phyloP scores from a whole-genome alignment of 495 filamentous ascomycete species.

The Xylaria cubensis region DNA sequence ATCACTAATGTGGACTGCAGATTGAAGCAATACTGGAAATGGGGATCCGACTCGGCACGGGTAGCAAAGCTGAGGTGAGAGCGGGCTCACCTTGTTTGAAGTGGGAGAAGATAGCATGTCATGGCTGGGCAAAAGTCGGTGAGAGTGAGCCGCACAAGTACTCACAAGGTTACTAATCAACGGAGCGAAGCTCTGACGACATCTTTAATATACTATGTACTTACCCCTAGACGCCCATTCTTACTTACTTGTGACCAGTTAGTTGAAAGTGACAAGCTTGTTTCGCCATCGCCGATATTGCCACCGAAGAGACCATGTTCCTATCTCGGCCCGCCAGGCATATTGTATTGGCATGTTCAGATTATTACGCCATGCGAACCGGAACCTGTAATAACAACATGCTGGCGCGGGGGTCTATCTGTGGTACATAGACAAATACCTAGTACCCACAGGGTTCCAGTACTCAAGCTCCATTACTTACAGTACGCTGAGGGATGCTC shows the following conservation, averaged over 20 bases:
- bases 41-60: background rate
- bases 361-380: conserved; percentile 20
- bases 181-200: conserved; percentile 6
- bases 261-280: conserved; percentile 8
- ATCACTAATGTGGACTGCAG: background rate
- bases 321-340: background rate
- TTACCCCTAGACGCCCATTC: background rate
- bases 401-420: conserved; percentile 11
- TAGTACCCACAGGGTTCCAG: conserved; percentile 2
- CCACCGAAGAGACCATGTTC: conserved; percentile 27
- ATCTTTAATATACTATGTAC: background rate
- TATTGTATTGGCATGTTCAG: background rate
- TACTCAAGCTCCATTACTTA: background rate
- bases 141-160: conserved; percentile 40
- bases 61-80: conserved; percentile 28
- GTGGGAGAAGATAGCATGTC: conserved; percentile 22
- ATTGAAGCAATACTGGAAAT: background rate
- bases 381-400: background rate
- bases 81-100: conserved; percentile 32
- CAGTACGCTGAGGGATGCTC: background rate
- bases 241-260: background rate
- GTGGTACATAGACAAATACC: background rate
- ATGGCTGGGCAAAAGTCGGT: conserved; percentile 42
- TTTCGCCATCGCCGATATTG: conserved; percentile 24
- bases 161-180: conserved; percentile 6